Evolutionary conservation across 1,139 yeast genomes (phyloP), one percentile per base, ranked within the genome.

Genomic region (Protomyces arabidopsidicola): DNA sequence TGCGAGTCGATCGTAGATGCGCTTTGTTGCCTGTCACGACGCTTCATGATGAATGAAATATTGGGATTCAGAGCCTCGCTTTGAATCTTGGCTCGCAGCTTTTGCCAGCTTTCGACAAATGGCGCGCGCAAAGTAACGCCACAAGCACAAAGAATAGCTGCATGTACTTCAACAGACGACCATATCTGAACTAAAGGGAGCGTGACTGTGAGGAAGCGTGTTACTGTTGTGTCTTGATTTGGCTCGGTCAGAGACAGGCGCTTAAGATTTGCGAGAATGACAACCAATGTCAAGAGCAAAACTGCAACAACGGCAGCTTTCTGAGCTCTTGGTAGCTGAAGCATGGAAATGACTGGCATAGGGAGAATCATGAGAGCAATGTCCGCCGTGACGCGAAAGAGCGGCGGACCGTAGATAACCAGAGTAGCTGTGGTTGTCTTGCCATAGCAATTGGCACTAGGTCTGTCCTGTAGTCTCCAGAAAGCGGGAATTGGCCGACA

Each of bases 141-240:
- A 35, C 55, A 52, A 14, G 55, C 55, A 34, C 55, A 52, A 10
- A 52, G n/a, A 20, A 52, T 52, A 34, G 55, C 55, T 14, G 27
- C 42, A 22, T 20, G 27, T 14, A 52, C 42, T 31, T 52, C 55
- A 31, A 52, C 42, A 34, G 34, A 18, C 12, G 36, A 14, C 55
- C 55, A 52, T 12, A 52, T 52, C n/a, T 52, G 55, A 4, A 52
- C 36, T 10, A 18, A 12, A 10, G 55, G 55, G 22, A 52, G 24
- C 3, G 27, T 34, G 42, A 18, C 22, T 34, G 42, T 52, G 16
- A 52, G 36, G 14, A 52, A 52, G 9, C 31, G 55, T 22, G 27
- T n/a, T 5, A 31, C 55, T 14, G 55, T n/a, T 14, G 36, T 20
- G 9, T 52, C 42, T 22, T 27, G n/a, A 14, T 38, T 12, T 8